phyloP scores from a whole-genome alignment of 2,329 filamentous ascomycete species.

The Colletotrichum destructivum region DNA sequence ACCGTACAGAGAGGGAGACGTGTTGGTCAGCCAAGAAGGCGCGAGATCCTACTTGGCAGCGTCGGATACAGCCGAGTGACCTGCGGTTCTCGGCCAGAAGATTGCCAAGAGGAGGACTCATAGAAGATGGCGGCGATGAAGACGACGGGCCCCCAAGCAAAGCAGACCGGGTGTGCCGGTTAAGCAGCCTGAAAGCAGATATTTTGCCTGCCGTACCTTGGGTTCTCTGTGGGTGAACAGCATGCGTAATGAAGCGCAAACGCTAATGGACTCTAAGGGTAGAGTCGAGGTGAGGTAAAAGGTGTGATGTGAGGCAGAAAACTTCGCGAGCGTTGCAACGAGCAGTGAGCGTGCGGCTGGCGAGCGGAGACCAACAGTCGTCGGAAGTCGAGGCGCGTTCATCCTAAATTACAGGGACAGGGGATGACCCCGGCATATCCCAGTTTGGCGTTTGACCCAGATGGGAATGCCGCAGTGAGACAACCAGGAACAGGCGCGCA shows the following conservation, averaged over 20 bases:
- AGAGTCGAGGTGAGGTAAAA: neutral
- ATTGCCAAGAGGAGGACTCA: constrained; percentile 1
- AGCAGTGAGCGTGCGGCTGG: constrained; percentile 18
- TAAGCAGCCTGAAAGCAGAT: neutral
- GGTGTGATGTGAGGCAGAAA: neutral
- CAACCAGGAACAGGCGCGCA: constrained; percentile 27
- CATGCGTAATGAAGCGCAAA: constrained; percentile 6
- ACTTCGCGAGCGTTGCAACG: neutral
- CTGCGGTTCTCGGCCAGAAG: constrained; percentile 35
- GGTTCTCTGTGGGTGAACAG: neutral
- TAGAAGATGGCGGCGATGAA: too few relatives aligned
- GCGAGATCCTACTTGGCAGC: constrained; percentile 25
- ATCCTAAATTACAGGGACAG: constrained; percentile 43
- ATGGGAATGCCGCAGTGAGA: constrained; percentile 21
- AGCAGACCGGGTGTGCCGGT: neutral
- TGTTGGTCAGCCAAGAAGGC: constrained; percentile 26
- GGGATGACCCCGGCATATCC: constrained; percentile 32
- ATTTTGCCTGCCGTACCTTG: neutral
- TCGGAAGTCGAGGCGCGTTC: constrained; percentile 44
- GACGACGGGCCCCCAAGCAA: too few relatives aligned
- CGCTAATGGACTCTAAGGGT: neutral
- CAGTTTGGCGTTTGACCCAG: constrained; percentile 36
- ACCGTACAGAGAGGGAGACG: neutral
- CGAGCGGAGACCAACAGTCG: constrained; percentile 14
- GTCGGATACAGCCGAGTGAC: constrained; percentile 21